Evolutionary conservation across 805 yeast genomes (phyloP).

Genomic region (Wickerhamomyces canadensis): DNA sequence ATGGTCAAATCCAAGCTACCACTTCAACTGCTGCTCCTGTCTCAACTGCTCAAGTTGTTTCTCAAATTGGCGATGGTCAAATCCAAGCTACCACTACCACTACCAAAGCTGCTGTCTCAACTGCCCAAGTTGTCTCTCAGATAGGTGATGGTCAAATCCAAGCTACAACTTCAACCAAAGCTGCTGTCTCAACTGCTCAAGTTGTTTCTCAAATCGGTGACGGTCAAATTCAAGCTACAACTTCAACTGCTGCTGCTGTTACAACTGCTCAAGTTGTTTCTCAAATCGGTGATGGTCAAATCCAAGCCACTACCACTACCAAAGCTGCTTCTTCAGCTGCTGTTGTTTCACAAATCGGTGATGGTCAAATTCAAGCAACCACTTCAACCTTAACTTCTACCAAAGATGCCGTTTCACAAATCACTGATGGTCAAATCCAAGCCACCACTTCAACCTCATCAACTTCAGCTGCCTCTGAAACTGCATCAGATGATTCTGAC

Average conservation of each 20-base stretch:
- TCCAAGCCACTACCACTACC: constrained; percentile 35
- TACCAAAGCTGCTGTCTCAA: constrained; percentile 19
- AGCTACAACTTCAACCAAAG: constrained; percentile 17
- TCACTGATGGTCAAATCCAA: constrained; percentile 9
- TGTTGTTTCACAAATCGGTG: constrained; percentile 43
- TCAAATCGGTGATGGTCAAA: constrained; percentile 44
- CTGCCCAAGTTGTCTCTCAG: constrained; percentile 34
- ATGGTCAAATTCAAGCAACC: constrained; percentile 48
- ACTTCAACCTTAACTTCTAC: constrained; percentile 10
- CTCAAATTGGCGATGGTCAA: constrained; percentile 45
- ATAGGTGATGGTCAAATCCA: constrained; percentile 58
- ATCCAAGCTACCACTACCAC: constrained; percentile 38
- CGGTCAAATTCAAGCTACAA: constrained; percentile 48
- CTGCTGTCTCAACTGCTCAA: constrained; percentile 20
- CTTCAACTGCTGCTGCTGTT: constrained; percentile 29
- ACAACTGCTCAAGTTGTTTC: constrained; percentile 34
- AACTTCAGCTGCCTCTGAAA: constrained; percentile 16
- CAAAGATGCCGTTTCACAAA: constrained; percentile 1
- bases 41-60: constrained; percentile 32
- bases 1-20: constrained; percentile 48
- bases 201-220: constrained; percentile 43
- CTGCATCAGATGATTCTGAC: constrained; percentile 16
- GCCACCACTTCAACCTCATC: constrained; percentile 19
- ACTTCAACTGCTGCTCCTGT: constrained; percentile 31
- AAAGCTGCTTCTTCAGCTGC: constrained; percentile 18